Evolutionary conservation across 176 grass and related monocot genomes (phyloP).

Genomic region (Carex myosuroides): DNA sequence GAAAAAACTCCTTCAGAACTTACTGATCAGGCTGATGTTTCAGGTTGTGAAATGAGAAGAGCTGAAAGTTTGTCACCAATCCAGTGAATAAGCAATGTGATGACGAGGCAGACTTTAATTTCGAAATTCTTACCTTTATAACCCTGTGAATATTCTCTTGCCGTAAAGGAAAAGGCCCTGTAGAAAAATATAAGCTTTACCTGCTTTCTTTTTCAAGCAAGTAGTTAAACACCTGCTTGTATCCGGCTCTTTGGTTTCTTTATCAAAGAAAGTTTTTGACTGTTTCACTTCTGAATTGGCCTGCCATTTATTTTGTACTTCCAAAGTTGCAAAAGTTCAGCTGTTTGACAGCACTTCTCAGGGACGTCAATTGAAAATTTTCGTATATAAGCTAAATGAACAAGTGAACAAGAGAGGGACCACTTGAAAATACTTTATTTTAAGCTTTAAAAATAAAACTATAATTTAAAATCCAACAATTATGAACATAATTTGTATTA

Average conservation of each 20-base stretch:
- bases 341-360: not conserved
- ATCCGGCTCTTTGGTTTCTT: not conserved
- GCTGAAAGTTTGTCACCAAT: not conserved
- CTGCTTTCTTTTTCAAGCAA: not conserved
- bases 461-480: no score
- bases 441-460: no score
- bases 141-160: not conserved
- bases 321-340: not conserved
- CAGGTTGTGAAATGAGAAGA: conserved; percentile 49
- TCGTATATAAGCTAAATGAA: not conserved
- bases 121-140: not conserved
- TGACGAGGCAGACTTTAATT: not conserved
- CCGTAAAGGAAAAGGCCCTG: not conserved
- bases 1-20: not conserved
- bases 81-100: not conserved
- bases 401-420: no score
- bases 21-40: conserved; percentile 26
- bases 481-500: no score
- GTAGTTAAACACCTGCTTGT: not conserved
- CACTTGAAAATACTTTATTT: no score
- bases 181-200: not conserved
- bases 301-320: not conserved
- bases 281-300: not conserved
- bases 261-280: not conserved
- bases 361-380: not conserved